Evolutionary conservation across 257 asterid genomes (phyloP).

Genomic region (Knoxia roxburghii): DNA sequence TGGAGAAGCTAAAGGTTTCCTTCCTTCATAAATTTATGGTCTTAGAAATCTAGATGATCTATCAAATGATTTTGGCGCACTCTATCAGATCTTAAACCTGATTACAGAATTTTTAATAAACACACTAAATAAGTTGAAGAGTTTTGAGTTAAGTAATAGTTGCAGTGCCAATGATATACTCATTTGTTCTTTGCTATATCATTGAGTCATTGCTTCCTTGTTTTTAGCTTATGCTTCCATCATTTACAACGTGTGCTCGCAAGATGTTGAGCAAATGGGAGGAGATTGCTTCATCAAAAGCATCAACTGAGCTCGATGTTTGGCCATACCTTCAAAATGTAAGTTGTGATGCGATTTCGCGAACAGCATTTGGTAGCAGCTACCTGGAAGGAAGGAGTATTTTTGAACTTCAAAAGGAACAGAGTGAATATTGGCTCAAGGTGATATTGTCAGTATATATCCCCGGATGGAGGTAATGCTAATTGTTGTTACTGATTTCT

Average conservation of each 20-base stretch:
- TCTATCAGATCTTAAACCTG: too few species aligned
- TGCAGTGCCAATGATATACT: neutral
- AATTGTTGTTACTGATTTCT: too few species aligned
- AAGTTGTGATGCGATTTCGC: constrained; percentile 12
- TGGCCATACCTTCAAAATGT: constrained; percentile 18
- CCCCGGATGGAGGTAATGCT: constrained; percentile 20
- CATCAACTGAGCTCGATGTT: constrained; percentile 14
- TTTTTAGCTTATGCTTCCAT: constrained; percentile 17
- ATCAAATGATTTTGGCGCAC: too few species aligned
- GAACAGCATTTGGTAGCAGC: constrained; percentile 18
- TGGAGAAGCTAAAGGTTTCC: neutral
- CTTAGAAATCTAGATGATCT: neutral
- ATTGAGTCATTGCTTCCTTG: neutral
- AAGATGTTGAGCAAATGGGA: constrained; percentile 44
- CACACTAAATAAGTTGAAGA: neutral
- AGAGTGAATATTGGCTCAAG: neutral
- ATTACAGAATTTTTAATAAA: neutral
- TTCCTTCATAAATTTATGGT: too few species aligned
- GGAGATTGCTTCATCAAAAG: constrained; percentile 5
- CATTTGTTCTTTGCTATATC: neutral
- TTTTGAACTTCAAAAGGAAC: constrained; percentile 16
- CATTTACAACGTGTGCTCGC: constrained; percentile 20
- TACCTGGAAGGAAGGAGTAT: constrained; percentile 18
- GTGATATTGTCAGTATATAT: constrained; percentile 1
- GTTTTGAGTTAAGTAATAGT: neutral